Percentiles rank a stretch among this genome's conserved stretches.
Evolutionary conservation across 495 filamentous ascomycete genomes (phyloP).

Genomic region (Penicillium alfredii): DNA sequence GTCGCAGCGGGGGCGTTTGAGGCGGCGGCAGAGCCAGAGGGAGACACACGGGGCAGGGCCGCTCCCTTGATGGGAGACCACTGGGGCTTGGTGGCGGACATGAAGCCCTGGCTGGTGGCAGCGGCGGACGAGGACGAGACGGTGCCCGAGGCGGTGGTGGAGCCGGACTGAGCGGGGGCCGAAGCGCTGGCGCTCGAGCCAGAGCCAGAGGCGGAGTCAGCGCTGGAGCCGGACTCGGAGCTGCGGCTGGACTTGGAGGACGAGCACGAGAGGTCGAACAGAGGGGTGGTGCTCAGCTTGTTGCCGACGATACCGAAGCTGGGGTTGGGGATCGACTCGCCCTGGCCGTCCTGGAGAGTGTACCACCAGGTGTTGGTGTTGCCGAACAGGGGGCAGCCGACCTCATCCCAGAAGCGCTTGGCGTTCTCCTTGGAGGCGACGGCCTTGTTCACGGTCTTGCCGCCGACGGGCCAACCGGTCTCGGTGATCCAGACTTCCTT

Average conservation of each 20-base stretch:
- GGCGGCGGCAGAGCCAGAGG: conserved; percentile 7
- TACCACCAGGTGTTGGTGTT: conserved; percentile 69
- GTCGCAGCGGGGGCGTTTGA: conserved; percentile 11
- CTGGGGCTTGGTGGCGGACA: no score
- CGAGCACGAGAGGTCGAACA: conserved; percentile 60
- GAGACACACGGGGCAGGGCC: conserved; percentile 1
- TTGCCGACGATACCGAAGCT: conserved; percentile 62
- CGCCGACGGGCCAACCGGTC: conserved; percentile 79
- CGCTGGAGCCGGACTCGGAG: conserved; percentile 13
- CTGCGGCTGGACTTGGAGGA: conserved; percentile 15
- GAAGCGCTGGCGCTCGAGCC: conserved; percentile 7
- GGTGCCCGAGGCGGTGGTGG: conserved; percentile 5
- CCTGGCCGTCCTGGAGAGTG: conserved; percentile 59
- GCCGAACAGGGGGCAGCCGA: conserved; percentile 67
- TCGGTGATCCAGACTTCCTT: conserved; percentile 87
- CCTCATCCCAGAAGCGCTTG: conserved; percentile 70
- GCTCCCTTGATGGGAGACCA: conserved; percentile 8
- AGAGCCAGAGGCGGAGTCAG: conserved; percentile 17
- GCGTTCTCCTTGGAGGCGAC: conserved; percentile 63
- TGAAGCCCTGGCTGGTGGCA: conserved; percentile 6
- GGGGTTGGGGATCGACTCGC: conserved; percentile 49
- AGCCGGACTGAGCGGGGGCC: conserved; percentile 8
- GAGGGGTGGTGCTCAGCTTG: conserved; percentile 49
- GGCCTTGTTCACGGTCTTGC: conserved; percentile 53
- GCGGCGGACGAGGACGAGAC: conserved; percentile 2